Percentiles rank a stretch among this genome's conserved stretches.
Conservation (phyloP, 1,139 yeast species). For the Blastobotrys apis region DNA sequence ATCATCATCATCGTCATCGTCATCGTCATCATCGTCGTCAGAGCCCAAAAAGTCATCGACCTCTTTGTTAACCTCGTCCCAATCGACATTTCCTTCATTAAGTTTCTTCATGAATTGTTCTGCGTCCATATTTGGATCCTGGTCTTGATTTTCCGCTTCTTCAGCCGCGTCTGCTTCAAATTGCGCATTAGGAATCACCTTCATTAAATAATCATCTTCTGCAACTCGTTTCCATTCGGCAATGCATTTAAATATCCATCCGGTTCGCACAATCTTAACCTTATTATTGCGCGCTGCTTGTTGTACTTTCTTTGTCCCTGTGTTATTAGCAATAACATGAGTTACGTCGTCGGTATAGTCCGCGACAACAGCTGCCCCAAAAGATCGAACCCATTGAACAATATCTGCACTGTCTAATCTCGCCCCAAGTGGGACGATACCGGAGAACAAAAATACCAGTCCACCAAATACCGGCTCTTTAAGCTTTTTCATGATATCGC, state of each 20-base stretch:
- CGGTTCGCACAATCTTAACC: conserved; percentile 81
- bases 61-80: conserved; percentile 39
- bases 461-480: conserved; percentile 65
- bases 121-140: conserved; percentile 31
- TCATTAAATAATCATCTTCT: conserved; percentile 57
- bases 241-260: conserved; percentile 87
- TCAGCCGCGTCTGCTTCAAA: conserved; percentile 12
- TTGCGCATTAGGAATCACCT: conserved; percentile 17
- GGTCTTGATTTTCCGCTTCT: conserved; percentile 32
- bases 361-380: conserved; percentile 81
- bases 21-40: conserved; percentile 32
- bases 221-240: conserved; percentile 71
- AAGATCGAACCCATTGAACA: conserved; percentile 86
- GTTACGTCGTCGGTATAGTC: conserved; percentile 75
- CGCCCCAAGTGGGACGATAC: conserved; percentile 76
- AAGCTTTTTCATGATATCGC: conserved; percentile 62
- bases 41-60: conserved; percentile 37
- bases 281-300: conserved; percentile 43
- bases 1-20: conserved; percentile 27
- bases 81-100: conserved; percentile 35
- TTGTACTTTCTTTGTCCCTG: conserved; percentile 75
- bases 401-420: conserved; percentile 65
- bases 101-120: conserved; percentile 33
- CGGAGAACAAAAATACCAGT: conserved; percentile 73
- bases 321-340: conserved; percentile 78